Evolutionary conservation across 2,329 filamentous ascomycete species (phyloP).

Genomic region (Aureobasidium sp.): DNA sequence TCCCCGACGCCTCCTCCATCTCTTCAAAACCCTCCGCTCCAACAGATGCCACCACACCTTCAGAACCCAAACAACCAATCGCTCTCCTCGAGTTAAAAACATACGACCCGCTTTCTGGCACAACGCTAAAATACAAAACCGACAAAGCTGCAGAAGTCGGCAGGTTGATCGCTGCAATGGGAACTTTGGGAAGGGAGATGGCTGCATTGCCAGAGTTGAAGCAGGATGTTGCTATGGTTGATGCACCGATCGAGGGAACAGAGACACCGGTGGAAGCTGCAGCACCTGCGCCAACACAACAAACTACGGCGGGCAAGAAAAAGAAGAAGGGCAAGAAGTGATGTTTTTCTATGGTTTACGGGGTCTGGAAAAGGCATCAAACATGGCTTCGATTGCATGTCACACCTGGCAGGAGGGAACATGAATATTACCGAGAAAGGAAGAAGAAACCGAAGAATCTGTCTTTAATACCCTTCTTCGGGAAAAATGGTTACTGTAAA

Average conservation of each 20-base stretch:
- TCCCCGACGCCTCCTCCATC: slow-evolving; percentile 33
- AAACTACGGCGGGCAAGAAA: slow-evolving; percentile 3
- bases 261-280: background rate
- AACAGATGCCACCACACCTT: background rate
- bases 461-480: background rate
- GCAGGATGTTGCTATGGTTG: slow-evolving; percentile 21
- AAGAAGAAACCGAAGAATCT: background rate
- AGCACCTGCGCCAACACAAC: background rate
- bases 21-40: slow-evolving; percentile 15
- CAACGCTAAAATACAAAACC: slow-evolving; percentile 82
- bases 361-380: background rate
- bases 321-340: slow-evolving; percentile 12
- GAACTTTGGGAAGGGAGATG: slow-evolving; percentile 60
- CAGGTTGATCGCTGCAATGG: slow-evolving; percentile 67
- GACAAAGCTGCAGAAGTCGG: slow-evolving; percentile 86
- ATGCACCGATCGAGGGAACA: background rate
- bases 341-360: background rate
- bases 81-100: slow-evolving; percentile 79
- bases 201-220: slow-evolving; percentile 37
- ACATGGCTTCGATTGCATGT: background rate
- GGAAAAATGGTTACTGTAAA: background rate
- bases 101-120: slow-evolving; percentile 73
- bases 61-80: slow-evolving; percentile 41
- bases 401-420: background rate
- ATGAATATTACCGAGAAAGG: background rate